Evolutionary conservation across 1,284 basidiomycete genomes (phyloP).

Genomic region (Trichosporon faecale): DNA sequence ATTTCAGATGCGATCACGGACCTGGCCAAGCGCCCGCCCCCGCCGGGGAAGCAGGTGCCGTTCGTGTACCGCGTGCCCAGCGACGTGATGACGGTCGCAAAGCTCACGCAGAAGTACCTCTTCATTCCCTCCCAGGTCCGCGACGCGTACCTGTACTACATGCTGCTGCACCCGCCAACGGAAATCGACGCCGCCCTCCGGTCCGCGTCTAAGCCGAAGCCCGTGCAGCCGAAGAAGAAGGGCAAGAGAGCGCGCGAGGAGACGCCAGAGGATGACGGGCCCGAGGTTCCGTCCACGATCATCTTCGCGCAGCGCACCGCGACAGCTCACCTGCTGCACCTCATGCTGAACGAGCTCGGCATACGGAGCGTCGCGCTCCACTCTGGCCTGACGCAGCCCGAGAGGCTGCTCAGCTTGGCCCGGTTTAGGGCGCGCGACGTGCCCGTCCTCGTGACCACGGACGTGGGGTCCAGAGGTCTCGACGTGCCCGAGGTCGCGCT

Average conservation of each 20-base stretch:
- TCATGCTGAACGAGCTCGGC: slow-evolving; percentile 70
- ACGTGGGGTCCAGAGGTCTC: slow-evolving; percentile 88
- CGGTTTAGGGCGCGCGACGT: slow-evolving; percentile 85
- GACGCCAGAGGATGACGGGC: slow-evolving; percentile 48
- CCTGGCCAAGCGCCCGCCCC: slow-evolving; percentile 69
- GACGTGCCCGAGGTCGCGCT: slow-evolving; percentile 94
- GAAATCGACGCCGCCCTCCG: slow-evolving; percentile 57
- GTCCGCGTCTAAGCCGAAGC: slow-evolving; percentile 40
- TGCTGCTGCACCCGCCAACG: slow-evolving; percentile 83
- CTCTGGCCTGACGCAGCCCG: slow-evolving; percentile 82
- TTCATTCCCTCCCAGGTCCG: slow-evolving; percentile 93
- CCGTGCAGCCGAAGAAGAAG: not conserved
- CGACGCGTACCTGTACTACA: slow-evolving; percentile 86
- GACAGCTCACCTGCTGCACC: slow-evolving; percentile 85
- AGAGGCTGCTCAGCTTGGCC: slow-evolving; percentile 75
- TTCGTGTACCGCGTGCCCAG: slow-evolving; percentile 82
- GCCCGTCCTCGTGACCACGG: slow-evolving; percentile 88
- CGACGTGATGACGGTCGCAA: slow-evolving; percentile 74
- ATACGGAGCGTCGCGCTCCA: slow-evolving; percentile 88
- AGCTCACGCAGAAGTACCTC: slow-evolving; percentile 83
- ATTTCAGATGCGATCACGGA: slow-evolving; percentile 81
- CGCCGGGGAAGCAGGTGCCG: slow-evolving; percentile 77
- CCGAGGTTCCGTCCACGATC: slow-evolving; percentile 77
- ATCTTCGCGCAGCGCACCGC: slow-evolving; percentile 87
- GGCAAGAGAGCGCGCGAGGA: slow-evolving; percentile 35